Evolutionary conservation across 2,329 filamentous ascomycete species (phyloP).

Genomic region (Paramyrothecium sp.): DNA sequence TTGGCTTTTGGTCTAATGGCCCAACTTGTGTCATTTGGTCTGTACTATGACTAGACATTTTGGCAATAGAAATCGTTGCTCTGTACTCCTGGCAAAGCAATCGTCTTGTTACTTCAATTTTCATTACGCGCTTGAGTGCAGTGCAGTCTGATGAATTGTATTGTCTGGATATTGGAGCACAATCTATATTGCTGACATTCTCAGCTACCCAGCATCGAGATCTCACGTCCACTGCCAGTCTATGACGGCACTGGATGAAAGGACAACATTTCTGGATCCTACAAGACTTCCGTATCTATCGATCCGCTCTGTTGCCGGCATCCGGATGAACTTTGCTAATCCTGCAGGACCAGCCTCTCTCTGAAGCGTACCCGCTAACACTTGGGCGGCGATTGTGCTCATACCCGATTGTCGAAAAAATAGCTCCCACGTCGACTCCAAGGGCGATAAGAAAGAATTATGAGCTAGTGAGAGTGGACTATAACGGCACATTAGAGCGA

Average conservation of each 20-base stretch:
- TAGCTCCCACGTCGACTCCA: conserved; percentile 39
- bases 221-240: conserved; percentile 10
- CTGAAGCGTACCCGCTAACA: conserved; percentile 23
- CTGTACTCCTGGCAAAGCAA: no score
- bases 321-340: conserved; percentile 27
- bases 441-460: conserved; percentile 31
- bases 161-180: no score
- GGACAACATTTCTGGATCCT: conserved; percentile 21
- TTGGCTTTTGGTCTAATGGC: no score
- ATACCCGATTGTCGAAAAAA: conserved; percentile 33
- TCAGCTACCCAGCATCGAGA: not conserved
- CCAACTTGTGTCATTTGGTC: no score
- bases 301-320: conserved; percentile 22
- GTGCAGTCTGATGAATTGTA: no score
- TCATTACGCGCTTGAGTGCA: no score
- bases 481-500: conserved; percentile 49
- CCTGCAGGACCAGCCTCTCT: conserved; percentile 22
- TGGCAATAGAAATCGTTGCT: no score
- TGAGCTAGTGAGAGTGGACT: conserved; percentile 21
- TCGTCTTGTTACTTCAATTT: no score
- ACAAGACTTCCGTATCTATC: conserved; percentile 22
- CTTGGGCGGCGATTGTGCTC: conserved; percentile 34
- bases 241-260: conserved; percentile 9
- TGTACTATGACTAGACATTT: no score
- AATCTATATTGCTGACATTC: no score